phyloP scores from a whole-genome alignment of 2,329 filamentous ascomycete species.

The Lecanicillium sp. region DNA sequence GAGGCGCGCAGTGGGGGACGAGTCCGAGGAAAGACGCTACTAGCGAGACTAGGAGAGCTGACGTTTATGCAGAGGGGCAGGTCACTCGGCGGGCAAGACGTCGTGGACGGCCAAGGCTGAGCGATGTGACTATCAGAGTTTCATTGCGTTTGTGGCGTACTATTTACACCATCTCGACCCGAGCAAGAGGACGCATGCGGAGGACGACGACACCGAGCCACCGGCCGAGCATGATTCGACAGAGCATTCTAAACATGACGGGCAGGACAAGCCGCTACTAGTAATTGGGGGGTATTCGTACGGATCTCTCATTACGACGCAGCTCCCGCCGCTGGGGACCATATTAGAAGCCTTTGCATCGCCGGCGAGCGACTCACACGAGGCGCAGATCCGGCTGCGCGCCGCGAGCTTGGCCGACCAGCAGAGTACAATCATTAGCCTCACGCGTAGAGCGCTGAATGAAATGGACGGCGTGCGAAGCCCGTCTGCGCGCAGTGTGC shows the following conservation, averaged over 20 bases:
- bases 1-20: too few relatives aligned
- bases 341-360: conserved; percentile 56
- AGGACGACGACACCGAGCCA: not conserved
- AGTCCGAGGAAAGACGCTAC: not conserved
- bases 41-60: not conserved
- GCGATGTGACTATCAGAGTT: conserved; percentile 72
- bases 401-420: conserved; percentile 63
- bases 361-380: conserved; percentile 48
- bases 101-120: conserved; percentile 85
- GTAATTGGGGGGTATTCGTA: conserved; percentile 84
- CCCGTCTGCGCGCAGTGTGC: conserved; percentile 31
- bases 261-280: conserved; percentile 29
- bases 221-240: too few relatives aligned
- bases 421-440: conserved; percentile 45
- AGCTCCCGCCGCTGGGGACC: conserved; percentile 56
- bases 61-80: conserved; percentile 59
- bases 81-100: conserved; percentile 66
- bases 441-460: conserved; percentile 27
- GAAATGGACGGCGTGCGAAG: conserved; percentile 22
- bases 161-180: conserved; percentile 60
- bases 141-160: conserved; percentile 71
- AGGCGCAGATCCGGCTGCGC: conserved; percentile 63
- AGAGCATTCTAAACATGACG: too few relatives aligned
- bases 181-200: conserved; percentile 19
- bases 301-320: conserved; percentile 73